These are phyloP conservation scores for Phytophthora hybrid DNA, from an alignment of 352 stramenopile genomes.

Conservation along the genomic window DNA sequence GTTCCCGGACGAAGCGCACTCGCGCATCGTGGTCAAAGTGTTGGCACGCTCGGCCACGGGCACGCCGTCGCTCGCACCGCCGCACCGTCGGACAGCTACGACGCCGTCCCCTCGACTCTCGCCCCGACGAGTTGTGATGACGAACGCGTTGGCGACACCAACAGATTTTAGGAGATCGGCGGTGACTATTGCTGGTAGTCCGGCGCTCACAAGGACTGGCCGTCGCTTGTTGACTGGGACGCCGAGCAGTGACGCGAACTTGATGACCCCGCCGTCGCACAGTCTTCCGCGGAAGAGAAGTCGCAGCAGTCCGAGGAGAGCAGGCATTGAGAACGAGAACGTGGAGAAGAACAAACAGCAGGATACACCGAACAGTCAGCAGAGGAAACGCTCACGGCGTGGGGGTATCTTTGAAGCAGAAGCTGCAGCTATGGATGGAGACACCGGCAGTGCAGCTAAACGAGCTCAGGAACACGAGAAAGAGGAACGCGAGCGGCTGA, in stretches of 20 bases:
- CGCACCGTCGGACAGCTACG: constrained; percentile 12
- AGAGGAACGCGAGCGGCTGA: constrained; percentile 71
- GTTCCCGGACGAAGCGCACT: constrained; percentile 52
- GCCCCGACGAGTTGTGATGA: constrained; percentile 28
- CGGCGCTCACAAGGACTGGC: constrained; percentile 21
- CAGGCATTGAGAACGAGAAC: constrained; percentile 27
- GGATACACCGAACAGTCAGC: constrained; percentile 37
- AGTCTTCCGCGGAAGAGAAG: constrained; percentile 39
- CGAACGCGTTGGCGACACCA: constrained; percentile 15
- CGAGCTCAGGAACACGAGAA: constrained; percentile 34
- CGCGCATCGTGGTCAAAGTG: constrained; percentile 53
- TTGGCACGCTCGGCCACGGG: constrained; percentile 18
- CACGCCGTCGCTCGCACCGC: constrained; percentile 14
- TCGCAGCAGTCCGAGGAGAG: constrained; percentile 32
- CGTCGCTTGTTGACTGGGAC: constrained; percentile 24
- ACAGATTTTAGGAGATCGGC: constrained; percentile 27
- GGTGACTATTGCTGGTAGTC: constrained; percentile 28
- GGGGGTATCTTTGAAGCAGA: constrained; percentile 30
- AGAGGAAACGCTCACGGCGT: constrained; percentile 49
- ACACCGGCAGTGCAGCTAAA: constrained; percentile 12
- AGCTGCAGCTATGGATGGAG: constrained; percentile 24
- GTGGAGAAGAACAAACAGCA: constrained; percentile 32
- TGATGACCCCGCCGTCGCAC: constrained; percentile 26
- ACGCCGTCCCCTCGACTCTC: constrained; percentile 20
- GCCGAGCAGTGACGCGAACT: constrained; percentile 17